Conservation (phyloP, 2,329 filamentous ascomycete genomes). For the Lizonia empirigonia region DNA sequence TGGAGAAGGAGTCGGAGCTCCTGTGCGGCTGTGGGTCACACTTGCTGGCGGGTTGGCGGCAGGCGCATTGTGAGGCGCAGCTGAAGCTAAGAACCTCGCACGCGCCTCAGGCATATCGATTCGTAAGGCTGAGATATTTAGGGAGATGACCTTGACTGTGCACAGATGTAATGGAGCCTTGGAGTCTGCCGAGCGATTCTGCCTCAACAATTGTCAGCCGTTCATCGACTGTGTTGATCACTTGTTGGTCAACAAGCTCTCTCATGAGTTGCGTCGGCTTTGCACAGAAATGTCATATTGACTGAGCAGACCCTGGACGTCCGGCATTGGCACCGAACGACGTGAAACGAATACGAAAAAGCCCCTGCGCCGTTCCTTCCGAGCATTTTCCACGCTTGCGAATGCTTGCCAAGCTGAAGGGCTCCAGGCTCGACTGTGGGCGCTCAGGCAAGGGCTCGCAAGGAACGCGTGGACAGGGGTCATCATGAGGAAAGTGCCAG, state of each 20-base stretch:
- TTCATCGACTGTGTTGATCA: not conserved
- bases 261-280: not conserved
- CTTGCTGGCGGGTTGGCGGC: slow-evolving; percentile 30
- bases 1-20: slow-evolving; percentile 25
- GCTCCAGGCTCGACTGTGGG: slow-evolving; percentile 4
- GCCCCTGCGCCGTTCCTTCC: slow-evolving; percentile 15
- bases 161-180: not conserved
- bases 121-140: slow-evolving; percentile 20
- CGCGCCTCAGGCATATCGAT: slow-evolving; percentile 11
- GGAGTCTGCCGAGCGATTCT: no score
- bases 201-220: no score
- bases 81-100: slow-evolving; percentile 21
- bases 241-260: not conserved
- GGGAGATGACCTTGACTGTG: slow-evolving; percentile 9
- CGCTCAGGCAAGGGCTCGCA: not conserved
- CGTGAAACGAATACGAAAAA: slow-evolving; percentile 13
- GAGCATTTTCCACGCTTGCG: slow-evolving; percentile 6
- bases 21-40: slow-evolving; percentile 35
- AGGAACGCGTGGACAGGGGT: slow-evolving; percentile 9
- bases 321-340: slow-evolving; percentile 1
- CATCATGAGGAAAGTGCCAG: not conserved
- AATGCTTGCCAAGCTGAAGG: slow-evolving; percentile 9
- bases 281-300: slow-evolving; percentile 3
- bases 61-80: slow-evolving; percentile 27
- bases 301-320: slow-evolving; percentile 3